These are phyloP conservation scores for Planoprotostelium fungivorum DNA, from an alignment of 78 protist genomes.

Conservation along the genomic window DNA sequence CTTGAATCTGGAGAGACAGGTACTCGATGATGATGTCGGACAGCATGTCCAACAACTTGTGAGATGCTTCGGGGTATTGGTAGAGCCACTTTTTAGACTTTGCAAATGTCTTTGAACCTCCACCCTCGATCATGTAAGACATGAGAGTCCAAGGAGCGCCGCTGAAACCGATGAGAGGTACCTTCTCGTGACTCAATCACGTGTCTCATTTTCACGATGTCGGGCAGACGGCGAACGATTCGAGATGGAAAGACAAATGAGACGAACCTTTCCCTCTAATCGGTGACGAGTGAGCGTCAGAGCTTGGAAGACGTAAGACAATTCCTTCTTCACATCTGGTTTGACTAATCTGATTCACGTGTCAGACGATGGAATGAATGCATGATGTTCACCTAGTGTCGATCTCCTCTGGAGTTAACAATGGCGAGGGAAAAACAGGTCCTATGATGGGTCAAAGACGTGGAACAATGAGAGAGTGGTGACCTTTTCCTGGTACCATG, in stretches of 20 bases:
- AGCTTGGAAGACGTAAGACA: conserved; percentile 81
- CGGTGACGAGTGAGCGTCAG: conserved; percentile 65
- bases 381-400: background rate
- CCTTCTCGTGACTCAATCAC: background rate
- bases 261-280: conserved; percentile 48
- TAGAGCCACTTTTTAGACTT: conserved; percentile 67
- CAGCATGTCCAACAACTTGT: conserved; percentile 43
- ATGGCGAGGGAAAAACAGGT: conserved; percentile 15
- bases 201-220: too few species aligned
- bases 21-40: conserved; percentile 54
- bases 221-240: too few species aligned
- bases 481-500: conserved; percentile 81
- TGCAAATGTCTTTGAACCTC: conserved; percentile 45
- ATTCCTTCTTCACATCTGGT: conserved; percentile 37
- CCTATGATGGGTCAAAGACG: conserved; percentile 39
- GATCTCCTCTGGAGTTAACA: conserved; percentile 36
- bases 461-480: conserved; percentile 67
- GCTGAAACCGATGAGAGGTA: conserved; percentile 75
- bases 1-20: conserved; percentile 67
- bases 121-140: conserved; percentile 88
- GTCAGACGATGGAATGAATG: background rate
- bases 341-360: background rate
- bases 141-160: conserved; percentile 91
- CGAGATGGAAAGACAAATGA: too few species aligned
- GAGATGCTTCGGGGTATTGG: conserved; percentile 40